Conservation (phyloP, 2,329 filamentous ascomycete species). For the Aspergillus eucalypticola region DNA sequence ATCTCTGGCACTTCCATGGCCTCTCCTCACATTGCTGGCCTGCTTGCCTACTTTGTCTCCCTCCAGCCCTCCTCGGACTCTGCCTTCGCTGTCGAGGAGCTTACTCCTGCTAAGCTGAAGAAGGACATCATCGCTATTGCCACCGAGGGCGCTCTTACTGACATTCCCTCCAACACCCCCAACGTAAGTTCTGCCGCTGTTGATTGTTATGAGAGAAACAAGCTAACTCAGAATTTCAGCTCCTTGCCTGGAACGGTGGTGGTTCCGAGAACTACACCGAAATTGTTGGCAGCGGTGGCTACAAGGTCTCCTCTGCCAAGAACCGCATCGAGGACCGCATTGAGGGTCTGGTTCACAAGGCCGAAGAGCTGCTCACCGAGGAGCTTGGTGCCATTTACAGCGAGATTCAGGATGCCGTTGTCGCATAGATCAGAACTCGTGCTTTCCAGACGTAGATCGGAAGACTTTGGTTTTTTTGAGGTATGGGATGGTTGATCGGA, state of each 20-base stretch:
- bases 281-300: constrained; percentile 74
- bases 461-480: constrained; percentile 10
- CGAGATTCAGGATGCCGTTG: constrained; percentile 43
- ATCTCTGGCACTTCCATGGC: constrained; percentile 99
- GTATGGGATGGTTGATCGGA: constrained; percentile 25
- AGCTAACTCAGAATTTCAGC: constrained; percentile 42
- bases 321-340: constrained; percentile 42
- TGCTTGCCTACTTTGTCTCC: constrained; percentile 96
- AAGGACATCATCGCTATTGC: constrained; percentile 78
- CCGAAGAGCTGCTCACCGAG: constrained; percentile 47
- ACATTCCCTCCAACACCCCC: constrained; percentile 81
- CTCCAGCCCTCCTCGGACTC: constrained; percentile 90
- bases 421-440: constrained; percentile 45
- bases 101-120: constrained; percentile 95
- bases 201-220: neutral
- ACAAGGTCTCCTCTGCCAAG: constrained; percentile 53
- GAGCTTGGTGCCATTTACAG: constrained; percentile 52
- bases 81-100: constrained; percentile 82
- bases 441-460: constrained; percentile 9
- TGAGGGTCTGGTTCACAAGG: constrained; percentile 48
- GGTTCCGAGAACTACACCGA: constrained; percentile 86
- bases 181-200: constrained; percentile 60
- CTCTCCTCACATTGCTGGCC: constrained; percentile 93
- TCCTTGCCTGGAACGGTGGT: constrained; percentile 98
- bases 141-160: constrained; percentile 73